Evolutionary conservation across 1,139 yeast genomes (phyloP).

Genomic region (Hansenula lynferdii): DNA sequence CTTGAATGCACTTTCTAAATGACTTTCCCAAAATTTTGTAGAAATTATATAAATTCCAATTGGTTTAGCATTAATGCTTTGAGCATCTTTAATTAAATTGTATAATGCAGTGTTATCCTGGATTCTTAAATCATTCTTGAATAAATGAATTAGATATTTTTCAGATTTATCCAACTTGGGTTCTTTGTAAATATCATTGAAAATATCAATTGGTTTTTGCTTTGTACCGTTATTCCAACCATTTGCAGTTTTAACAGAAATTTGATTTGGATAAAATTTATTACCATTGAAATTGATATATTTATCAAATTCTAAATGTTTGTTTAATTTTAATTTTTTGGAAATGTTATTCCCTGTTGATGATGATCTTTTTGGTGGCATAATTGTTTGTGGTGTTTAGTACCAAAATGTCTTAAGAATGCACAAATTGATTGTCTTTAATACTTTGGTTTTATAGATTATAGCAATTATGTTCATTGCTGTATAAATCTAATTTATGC

Average conservation of each 20-base stretch:
- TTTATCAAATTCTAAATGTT: background rate
- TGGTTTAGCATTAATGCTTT: constrained; percentile 25
- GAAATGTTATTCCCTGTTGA: background rate
- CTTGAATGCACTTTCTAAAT: constrained; percentile 39
- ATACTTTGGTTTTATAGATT: too few relatives aligned
- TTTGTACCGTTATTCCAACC: constrained; percentile 9
- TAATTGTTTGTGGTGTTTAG: background rate
- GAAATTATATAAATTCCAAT: constrained; percentile 37
- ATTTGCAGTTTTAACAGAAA: constrained; percentile 8
- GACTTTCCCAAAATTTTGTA: constrained; percentile 35
- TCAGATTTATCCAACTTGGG: constrained; percentile 2
- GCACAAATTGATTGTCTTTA: too few relatives aligned
- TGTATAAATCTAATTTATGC: too few relatives aligned
- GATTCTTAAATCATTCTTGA: constrained; percentile 37
- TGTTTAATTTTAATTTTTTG: background rate
- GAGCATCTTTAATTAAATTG: constrained; percentile 30
- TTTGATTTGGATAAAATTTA: background rate
- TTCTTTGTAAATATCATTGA: constrained; percentile 5
- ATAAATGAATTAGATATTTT: constrained; percentile 36
- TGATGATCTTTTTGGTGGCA: background rate
- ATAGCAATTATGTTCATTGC: too few relatives aligned
- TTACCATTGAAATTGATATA: background rate
- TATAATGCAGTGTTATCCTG: constrained; percentile 36
- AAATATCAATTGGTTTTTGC: constrained; percentile 7
- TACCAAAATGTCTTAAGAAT: too few relatives aligned